These are phyloP conservation scores for Pichia norvegensis DNA, from an alignment of 1,139 yeast species.

Conservation along the genomic window DNA sequence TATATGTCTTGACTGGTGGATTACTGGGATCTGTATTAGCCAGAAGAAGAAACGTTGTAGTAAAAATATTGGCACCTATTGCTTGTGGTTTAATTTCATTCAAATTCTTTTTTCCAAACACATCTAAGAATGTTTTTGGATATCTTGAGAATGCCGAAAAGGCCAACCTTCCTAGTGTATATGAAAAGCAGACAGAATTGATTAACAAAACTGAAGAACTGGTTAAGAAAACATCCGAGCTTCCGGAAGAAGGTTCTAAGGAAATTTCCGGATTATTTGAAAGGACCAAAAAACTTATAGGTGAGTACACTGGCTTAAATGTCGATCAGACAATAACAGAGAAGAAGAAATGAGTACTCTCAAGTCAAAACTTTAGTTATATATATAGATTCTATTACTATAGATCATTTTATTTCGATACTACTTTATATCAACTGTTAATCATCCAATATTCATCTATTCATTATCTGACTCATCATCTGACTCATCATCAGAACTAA, in stretches of 20 bases:
- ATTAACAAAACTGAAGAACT: conserved; percentile 41
- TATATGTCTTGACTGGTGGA: conserved; percentile 67
- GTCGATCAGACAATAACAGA: conserved; percentile 56
- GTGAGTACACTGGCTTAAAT: conserved; percentile 60
- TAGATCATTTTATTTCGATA: neutral
- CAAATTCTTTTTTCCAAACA: conserved; percentile 67
- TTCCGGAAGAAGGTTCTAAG: conserved; percentile 34
- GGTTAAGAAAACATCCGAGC: conserved; percentile 36
- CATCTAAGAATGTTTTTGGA: conserved; percentile 57
- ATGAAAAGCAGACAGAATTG: conserved; percentile 52
- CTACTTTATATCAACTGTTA: no score
- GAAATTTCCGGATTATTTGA: conserved; percentile 34
- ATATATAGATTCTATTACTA: neutral
- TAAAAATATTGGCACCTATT: conserved; percentile 57
- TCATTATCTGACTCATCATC: neutral
- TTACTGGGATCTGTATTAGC: conserved; percentile 76
- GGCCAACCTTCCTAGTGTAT: conserved; percentile 55
- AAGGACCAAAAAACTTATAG: conserved; percentile 41
- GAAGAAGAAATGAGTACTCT: conserved; percentile 31
- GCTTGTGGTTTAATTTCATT: conserved; percentile 64
- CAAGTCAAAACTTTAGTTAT: neutral
- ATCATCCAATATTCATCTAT: neutral
- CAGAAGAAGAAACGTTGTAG: conserved; percentile 56
- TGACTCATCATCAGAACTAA: conserved; percentile 7
- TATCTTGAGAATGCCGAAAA: conserved; percentile 64